Evolutionary conservation across 1,284 basidiomycete species (phyloP), one percentile per base, ranked within the genome.

Genomic region (Boletus sp.): DNA sequence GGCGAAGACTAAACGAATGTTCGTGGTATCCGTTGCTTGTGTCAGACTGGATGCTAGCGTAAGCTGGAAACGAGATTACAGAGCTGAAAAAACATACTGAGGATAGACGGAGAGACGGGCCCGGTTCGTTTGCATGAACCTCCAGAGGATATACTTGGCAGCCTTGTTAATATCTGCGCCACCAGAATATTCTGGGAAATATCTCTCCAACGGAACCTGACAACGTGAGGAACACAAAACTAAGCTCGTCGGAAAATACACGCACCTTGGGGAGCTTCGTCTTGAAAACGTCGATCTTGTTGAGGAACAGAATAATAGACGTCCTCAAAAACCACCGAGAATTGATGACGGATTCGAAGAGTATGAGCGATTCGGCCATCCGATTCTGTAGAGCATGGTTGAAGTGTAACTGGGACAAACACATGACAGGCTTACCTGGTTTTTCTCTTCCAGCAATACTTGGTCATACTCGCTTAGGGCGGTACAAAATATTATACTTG

Each of bases 271-370:
- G 91, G 31, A 98, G 80, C 76, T 98, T 98, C 68, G 82, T 85
- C 81, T 95, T 96, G 83, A 98, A 98, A 4, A 97, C 89, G 70
- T 97, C 95, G 58, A 96, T 96, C 83, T 97, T 97, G 79, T 97
- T 98, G 58, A 97, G 75, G 81, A 97, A 96, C 21, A 98, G 76
- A 67, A 98, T 97, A 62, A 98, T 93, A 0, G 92, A 94, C 19
- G 94, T 96, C 53, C 94, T 84, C 31, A 94, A 78, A 81, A 99
- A 99, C 97, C 97, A 98, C 52, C 94, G 81, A n/a, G 94, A 95
- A 78, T 98, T 98, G 81, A 98, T 95, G 40, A 99, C 93, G 3
- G 89, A 91, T 76, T 98, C 95, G 69, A 99, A 99, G 14, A 99
- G 83, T 9, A 95, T 87, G 1, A 99, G 82, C 0, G 92, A 94